A percentile compares a stretch with the other conserved stretches of the same genome.
These are phyloP conservation scores for Aspergillus sp. DNA, from an alignment of 2,329 filamentous ascomycete species.

Conservation along the genomic window DNA sequence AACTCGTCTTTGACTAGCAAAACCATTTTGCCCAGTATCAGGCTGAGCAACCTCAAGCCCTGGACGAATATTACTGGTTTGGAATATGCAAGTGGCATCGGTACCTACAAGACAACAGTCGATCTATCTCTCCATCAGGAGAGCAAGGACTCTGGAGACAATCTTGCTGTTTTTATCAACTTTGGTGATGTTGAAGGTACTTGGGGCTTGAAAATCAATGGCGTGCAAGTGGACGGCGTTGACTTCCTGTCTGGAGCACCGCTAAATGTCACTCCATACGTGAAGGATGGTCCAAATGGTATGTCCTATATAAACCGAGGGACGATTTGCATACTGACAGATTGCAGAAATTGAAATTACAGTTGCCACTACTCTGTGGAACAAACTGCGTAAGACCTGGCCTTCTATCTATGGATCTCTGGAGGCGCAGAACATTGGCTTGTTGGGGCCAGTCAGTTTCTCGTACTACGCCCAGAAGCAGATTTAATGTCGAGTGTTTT, in stretches of 20 bases:
- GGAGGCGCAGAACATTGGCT: background rate
- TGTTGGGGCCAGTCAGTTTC: background rate
- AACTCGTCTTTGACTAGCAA: background rate
- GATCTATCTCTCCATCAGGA: no score
- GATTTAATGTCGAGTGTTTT: background rate
- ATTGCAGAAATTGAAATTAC: constrained; percentile 4
- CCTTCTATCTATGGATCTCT: constrained; percentile 2
- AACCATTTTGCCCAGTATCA: background rate
- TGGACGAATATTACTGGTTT: background rate
- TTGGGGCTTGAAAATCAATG: background rate
- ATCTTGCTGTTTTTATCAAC: background rate
- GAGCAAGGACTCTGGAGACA: background rate
- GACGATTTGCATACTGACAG: background rate
- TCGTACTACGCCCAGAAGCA: background rate
- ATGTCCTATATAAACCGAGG: background rate
- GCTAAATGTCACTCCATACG: background rate
- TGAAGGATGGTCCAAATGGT: background rate
- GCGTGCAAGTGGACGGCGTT: background rate
- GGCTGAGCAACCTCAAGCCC: background rate
- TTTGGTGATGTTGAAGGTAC: background rate
- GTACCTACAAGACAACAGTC: background rate
- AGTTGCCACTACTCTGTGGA: constrained; percentile 10
- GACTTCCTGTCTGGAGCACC: background rate
- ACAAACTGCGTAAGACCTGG: constrained; percentile 7
- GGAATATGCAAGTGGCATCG: background rate